Evolutionary conservation across 441 rosid species (phyloP), one percentile per base, ranked within the genome.

Genomic region (Pelargonium myrrhifolium): DNA sequence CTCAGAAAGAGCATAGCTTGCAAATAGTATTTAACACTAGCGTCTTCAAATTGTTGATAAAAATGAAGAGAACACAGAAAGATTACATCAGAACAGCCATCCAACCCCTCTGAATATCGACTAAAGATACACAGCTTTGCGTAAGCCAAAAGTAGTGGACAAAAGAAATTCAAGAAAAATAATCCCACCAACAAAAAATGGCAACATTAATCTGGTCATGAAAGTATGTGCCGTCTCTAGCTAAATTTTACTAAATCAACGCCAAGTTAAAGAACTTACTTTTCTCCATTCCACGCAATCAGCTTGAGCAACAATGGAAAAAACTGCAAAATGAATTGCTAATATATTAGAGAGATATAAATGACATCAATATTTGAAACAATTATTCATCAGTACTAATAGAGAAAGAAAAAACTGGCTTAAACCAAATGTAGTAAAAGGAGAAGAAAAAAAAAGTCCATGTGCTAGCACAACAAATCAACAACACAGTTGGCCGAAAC

Each of bases 271-370:
- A 64, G 49, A 39, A 75, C 95, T 83, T 84, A 93, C 97, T 85
- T 94, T 74, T 84, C 91, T 80, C 99, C 93, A 37, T 89, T 86
- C 97, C 97, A 91, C 37, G 93, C 97, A 75, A 91, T 88, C 76
- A 94, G 83, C 89, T 94, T 94, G 64, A 91, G 85, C 83, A 91
- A 76, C 89, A 94, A 78, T 5, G 99, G 99, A 63, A 91, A 94
- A 78, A 91, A 94, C 97, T 94, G 89, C 82, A 83, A 68, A 68
- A 53, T 20, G 22, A 56, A 70, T 14, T 69, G 61, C 5, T 56
- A 26, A 66, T 68, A 53, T 65, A 51, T 79, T 39, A 74, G 72
- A 47, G 51, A 10, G 14, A 14, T 43, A 43, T 56, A 56, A 20
- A 56, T 56, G 12, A 26, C 22, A 56, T 20, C 21, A 20, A 20